Base-by-base conservation (phyloP, 139 green algal genomes). In the Chlorella sp. region DNA sequence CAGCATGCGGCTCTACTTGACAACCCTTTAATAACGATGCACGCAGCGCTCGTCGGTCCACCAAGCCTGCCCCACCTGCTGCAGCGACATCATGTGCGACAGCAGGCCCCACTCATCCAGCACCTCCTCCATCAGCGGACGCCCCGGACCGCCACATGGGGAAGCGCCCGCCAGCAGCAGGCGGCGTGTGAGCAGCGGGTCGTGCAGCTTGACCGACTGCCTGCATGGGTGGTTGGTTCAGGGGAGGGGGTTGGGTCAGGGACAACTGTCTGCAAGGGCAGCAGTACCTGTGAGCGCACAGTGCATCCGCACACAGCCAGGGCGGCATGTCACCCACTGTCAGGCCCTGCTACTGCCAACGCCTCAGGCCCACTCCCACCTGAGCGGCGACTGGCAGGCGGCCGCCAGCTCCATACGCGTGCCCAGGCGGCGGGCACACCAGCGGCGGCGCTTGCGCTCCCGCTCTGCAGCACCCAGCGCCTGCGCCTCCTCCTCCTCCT, bases 131-230 rank as follows among this genome's bases (percentile, higher is more conserved):
- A 79, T 26, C 26, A 79, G 72, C 26, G 72, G n/a, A 6, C 26
- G 28, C 9, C 72, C 72, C 25, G 44, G 72, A 1, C 41, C 72
- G 44, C 72, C 72, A 2, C 18, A 26, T 2, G 72, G 23, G 12
- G 39, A 7, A 20, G 72, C 72, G 23, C 72, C 72, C 7, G 71
- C 71, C 28, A 39, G 21, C 39, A 78, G 71, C 71, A 78, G 71
- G 38, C 23, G 11, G 41, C 39, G 38, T 7, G 71, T 78, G n/a
- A 78, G 26, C 39, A 18, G 41, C 34, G 32, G 18, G 25, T 78
- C 71, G 16, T 78, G 71, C 39, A 78, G 71, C 71, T 78, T 78
- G n/a, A 78, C 41, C 13, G 39, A 78, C 71, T 78, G 71, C 71
- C 71, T 78, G 71, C 68, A 44, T n/a, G 28, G 60, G 60, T 9